phyloP scores from a whole-genome alignment of 306 rosid genomes.

The Cucurbita ficifolia region DNA sequence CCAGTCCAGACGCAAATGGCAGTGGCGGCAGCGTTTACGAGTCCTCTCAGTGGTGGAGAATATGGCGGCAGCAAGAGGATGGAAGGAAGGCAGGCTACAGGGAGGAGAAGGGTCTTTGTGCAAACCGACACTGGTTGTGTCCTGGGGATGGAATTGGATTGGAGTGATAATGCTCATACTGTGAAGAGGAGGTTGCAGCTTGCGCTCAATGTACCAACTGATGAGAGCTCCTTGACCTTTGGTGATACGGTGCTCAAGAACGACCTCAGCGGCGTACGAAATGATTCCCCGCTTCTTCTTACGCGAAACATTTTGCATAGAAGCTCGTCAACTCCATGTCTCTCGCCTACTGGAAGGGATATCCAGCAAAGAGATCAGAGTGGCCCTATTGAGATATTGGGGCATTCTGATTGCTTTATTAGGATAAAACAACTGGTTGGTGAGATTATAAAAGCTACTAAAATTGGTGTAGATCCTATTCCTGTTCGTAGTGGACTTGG shows the following conservation, averaged over 20 bases:
- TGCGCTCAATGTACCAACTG: slow-evolving; percentile 78
- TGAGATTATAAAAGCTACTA: slow-evolving; percentile 59
- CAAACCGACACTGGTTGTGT: slow-evolving; percentile 92
- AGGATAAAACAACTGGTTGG: slow-evolving; percentile 32
- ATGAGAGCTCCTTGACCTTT: slow-evolving; percentile 76
- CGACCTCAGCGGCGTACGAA: slow-evolving; percentile 69
- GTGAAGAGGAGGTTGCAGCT: slow-evolving; percentile 91
- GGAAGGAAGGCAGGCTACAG: slow-evolving; percentile 48
- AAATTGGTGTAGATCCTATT: slow-evolving; percentile 73
- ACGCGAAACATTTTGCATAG: slow-evolving; percentile 67
- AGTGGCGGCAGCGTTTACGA: slow-evolving; percentile 44
- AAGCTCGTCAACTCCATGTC: slow-evolving; percentile 94
- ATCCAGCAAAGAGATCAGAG: slow-evolving; percentile 69
- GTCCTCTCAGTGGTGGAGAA: slow-evolving; percentile 45
- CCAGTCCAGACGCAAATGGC: slow-evolving; percentile 99
- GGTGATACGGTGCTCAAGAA: slow-evolving; percentile 84
- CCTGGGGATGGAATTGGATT: slow-evolving; percentile 79
- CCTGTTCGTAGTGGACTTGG: slow-evolving; percentile 86
- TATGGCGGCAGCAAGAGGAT: slow-evolving; percentile 41
- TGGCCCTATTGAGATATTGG: slow-evolving; percentile 77
- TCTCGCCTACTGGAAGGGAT: slow-evolving; percentile 82
- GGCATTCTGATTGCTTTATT: slow-evolving; percentile 39
- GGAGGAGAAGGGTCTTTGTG: slow-evolving; percentile 71
- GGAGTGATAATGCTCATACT: slow-evolving; percentile 79
- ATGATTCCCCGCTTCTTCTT: slow-evolving; percentile 74